Base-by-base conservation (phyloP, 179 eudicot species). In the Spinacia oleracea region DNA sequence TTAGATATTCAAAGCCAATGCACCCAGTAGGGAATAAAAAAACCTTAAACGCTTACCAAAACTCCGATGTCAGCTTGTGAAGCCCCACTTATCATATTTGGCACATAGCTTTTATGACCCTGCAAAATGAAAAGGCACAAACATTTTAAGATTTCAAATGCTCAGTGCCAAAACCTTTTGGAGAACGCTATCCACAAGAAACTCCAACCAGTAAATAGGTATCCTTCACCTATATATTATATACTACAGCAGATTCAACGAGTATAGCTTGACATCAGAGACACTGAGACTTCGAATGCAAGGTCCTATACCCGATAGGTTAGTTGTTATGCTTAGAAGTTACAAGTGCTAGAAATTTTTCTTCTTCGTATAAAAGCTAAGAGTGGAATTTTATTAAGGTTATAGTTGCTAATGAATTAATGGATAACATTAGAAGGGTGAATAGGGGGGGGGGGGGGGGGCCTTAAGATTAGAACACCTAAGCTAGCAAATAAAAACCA, bases 71-170 rank as follows among this genome's bases (percentile, higher is more conserved):
- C 99, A 76, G 99, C 99, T 85, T 96, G 99, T 78, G 99, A 90
- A 77, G 99, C 99, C 62, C 99, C 99, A 76, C 92, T 90, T 80
- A 96, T 96, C 99, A 96, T 96, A 83, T 96, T 96, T 3, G 99
- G 99, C 10, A 96, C 97, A 82, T 96, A 96, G 81, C 98, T 96
- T 87, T 93, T 96, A 82, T 96, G 99, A 50, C 99, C 98, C 99
- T 93, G 85, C 35, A 70, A 34, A 65, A 40, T 21, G 31, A 62
- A 68, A 72, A 63, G 55, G 79, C 50, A 23, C 48, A 77, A 75
- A 38, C 40, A 38, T 38, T 38, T 38, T 0, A 38, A 38, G 40
- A 38, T 6, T 38, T 1, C 6, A 38, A 38, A 4, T 38, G 40
- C 40, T 38, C 40, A 38, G 40, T 38, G 6, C 40, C 40, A 38